Conservation (phyloP, 1,284 basidiomycete genomes). For the Irpex sp. region DNA sequence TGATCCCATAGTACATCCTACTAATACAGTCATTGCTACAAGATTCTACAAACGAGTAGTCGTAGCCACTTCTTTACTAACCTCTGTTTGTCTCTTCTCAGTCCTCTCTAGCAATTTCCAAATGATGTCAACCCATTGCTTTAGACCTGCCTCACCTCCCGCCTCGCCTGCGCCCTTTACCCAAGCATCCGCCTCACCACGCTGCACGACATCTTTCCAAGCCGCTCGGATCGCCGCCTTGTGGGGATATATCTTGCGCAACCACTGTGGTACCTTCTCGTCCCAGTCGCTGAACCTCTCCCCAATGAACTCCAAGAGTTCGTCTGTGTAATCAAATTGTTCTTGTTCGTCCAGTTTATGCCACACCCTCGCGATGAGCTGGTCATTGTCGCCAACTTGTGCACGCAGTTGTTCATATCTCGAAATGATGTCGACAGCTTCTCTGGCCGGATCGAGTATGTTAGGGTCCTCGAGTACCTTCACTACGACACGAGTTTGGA, state of each 20-base stretch:
- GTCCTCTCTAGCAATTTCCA: conserved; percentile 40
- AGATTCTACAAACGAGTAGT: conserved; percentile 5
- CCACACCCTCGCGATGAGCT: conserved; percentile 51
- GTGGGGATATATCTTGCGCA: conserved; percentile 50
- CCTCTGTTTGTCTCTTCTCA: conserved; percentile 18
- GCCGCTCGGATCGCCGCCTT: conserved; percentile 45
- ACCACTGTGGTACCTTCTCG: conserved; percentile 50
- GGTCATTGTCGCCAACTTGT: conserved; percentile 18
- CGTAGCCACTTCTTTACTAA: background rate
- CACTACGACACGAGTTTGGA: conserved; percentile 7
- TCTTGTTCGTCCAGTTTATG: conserved; percentile 45
- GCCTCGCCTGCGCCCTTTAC: conserved; percentile 55
- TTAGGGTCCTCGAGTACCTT: conserved; percentile 33
- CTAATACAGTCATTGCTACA: too few species aligned
- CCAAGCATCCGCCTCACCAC: conserved; percentile 55
- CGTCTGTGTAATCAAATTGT: conserved; percentile 69
- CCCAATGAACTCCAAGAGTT: conserved; percentile 46
- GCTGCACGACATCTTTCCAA: conserved; percentile 57
- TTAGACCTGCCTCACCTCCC: conserved; percentile 31
- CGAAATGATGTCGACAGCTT: conserved; percentile 43
- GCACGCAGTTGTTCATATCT: conserved; percentile 42
- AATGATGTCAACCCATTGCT: conserved; percentile 66
- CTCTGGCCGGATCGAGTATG: conserved; percentile 43
- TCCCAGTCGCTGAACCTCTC: conserved; percentile 27
- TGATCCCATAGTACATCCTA: too few species aligned